Base-by-base conservation (phyloP, 257 asterid species). In the Asclepias syriaca region DNA sequence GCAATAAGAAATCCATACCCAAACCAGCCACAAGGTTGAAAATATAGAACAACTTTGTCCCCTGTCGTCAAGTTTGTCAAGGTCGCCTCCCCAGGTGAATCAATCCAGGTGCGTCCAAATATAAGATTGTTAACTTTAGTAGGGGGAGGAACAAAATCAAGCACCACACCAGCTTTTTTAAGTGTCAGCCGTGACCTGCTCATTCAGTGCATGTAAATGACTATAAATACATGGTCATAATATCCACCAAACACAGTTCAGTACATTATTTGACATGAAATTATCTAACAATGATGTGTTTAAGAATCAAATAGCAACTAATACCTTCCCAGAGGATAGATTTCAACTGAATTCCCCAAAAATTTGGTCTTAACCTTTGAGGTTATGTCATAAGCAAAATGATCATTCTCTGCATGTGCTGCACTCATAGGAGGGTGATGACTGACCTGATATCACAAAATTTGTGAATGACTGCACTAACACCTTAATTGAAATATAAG, bases 371-470 rank as follows among this genome's bases (percentile, higher is more conserved):
- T 90, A 51, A 92, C 75, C 85, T 92, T 92, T 40, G 98, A 92
- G 21, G 97, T 92, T 68, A 90, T 83, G 12, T 92, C 98, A 81
- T 92, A 92, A 8, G 80, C 68, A 75, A 92, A 92, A 77, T 90
- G 97, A 75, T 85, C 90, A 49, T 90, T 92, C 85, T 92, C 98
- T 51, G 96, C 98, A 84, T 90, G 98, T 53, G 88, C 98, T 24
- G 97, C 97, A 84, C 97, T 86, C 92, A 88, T 92, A 57, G 98
- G 98, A 72, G 98, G 98, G 71, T 92, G 98, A 84, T 92, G 98
- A 54, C 84, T 72, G 46, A 81, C 85, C 85, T 81, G 76, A 67
- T 50, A 61, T 29, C 53, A 79, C 22, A 54, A n/a, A 32, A 40
- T 53, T 40, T 6, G 55, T 54, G 24, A 56, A 14, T 19, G 24